A percentile compares a stretch with the other conserved stretches of the same genome.
Conservation (phyloP, 208 protist species). For the Borovskyia barvae region DNA sequence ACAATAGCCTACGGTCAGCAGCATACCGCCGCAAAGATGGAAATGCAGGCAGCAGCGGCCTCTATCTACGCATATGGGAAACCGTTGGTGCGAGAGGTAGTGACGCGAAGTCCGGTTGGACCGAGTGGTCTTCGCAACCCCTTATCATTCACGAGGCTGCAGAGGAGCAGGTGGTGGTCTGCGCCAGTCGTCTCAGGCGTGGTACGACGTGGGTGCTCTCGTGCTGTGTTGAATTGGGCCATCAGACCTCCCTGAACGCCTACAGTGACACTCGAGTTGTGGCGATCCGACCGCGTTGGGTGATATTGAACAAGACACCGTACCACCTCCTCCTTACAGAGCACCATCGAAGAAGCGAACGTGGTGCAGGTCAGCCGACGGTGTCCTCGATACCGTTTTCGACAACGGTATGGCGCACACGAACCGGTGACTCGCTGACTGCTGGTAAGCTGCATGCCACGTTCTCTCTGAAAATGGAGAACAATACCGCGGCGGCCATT, state of each 20-base stretch:
- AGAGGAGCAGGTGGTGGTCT: constrained; percentile 13
- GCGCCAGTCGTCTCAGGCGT: constrained; percentile 12
- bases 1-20: constrained; percentile 40
- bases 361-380: neutral
- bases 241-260: constrained; percentile 20
- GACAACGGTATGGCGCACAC: neutral
- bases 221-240: constrained; percentile 54
- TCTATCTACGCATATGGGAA: constrained; percentile 27
- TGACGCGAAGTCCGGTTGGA: constrained; percentile 27
- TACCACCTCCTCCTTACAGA: constrained; percentile 27
- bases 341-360: neutral
- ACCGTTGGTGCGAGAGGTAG: neutral
- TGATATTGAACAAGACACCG: constrained; percentile 59
- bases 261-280: constrained; percentile 52
- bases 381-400: neutral
- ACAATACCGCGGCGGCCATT: constrained; percentile 19
- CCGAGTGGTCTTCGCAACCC: constrained; percentile 43
- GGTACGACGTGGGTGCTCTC: constrained; percentile 41
- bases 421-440: neutral
- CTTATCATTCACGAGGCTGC: constrained; percentile 24
- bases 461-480: constrained; percentile 8
- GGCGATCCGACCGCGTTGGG: constrained; percentile 65
- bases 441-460: constrained; percentile 8
- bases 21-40: constrained; percentile 8
- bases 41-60: constrained; percentile 10